Conservation (phyloP, 345 rosid species). For the Boechera divaricarpa region DNA sequence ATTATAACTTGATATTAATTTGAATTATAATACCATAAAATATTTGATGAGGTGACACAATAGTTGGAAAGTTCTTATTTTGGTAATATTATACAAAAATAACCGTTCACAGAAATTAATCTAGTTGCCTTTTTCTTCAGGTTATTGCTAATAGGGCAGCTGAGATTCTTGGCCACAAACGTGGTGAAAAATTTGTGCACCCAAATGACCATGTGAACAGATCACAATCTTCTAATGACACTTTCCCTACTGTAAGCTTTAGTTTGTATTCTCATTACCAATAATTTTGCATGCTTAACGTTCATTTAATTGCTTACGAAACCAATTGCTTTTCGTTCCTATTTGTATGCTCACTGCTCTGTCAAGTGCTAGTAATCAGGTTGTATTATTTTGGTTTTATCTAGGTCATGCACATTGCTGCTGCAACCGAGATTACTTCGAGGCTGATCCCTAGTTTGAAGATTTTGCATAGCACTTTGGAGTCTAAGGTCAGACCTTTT, state of each 20-base stretch:
- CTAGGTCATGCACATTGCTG: constrained; percentile 97
- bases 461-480: constrained; percentile 64
- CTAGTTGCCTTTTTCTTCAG: constrained; percentile 44
- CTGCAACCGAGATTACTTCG: constrained; percentile 80
- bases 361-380: not conserved
- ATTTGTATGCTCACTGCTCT: not conserved
- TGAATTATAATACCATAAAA: too few relatives aligned
- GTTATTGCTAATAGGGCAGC: constrained; percentile 97
- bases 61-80: too few relatives aligned
- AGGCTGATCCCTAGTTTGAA: constrained; percentile 79
- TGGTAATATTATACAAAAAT: too few relatives aligned
- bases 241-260: constrained; percentile 86
- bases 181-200: constrained; percentile 85
- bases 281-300: not conserved
- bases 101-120: too few relatives aligned
- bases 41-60: too few relatives aligned
- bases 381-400: constrained; percentile 33
- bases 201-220: constrained; percentile 97
- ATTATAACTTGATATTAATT: too few relatives aligned
- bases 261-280: constrained; percentile 8
- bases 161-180: constrained; percentile 86
- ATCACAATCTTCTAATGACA: constrained; percentile 94
- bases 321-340: not conserved
- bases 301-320: not conserved
- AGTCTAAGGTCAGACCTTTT: constrained; percentile 61